Evolutionary conservation across 108 stramenopile species (phyloP).

Genomic region (Parietichytrium sp.): DNA sequence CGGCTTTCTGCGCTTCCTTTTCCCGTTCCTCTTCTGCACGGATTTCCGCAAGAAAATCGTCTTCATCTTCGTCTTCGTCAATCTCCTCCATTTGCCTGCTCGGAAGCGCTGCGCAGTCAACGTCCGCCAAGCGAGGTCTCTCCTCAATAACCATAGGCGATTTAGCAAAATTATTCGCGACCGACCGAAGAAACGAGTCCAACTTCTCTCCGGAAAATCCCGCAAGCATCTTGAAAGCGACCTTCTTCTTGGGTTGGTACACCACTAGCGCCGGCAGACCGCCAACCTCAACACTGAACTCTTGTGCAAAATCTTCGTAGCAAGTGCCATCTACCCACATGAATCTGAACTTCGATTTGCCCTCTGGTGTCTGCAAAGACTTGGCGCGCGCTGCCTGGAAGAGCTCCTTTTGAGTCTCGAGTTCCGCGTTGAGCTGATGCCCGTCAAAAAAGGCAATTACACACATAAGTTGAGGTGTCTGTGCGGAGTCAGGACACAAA

Average conservation of each 20-base stretch:
- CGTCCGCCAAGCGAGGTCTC: not conserved
- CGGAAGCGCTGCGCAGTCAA: not conserved
- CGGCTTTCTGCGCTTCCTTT: not conserved
- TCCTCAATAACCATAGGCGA: not conserved
- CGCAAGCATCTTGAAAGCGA: not conserved
- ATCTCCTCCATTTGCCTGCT: not conserved
- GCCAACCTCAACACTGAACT: not conserved
- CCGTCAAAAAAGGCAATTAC: constrained; percentile 25
- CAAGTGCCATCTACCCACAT: constrained; percentile 34
- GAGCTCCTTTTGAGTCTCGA: not conserved
- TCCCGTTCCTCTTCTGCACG: constrained; percentile 30
- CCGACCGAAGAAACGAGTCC: not conserved
- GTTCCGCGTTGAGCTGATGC: not conserved
- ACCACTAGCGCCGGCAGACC: not conserved
- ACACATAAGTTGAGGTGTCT: not conserved
- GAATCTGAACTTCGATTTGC: not conserved
- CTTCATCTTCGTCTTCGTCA: constrained; percentile 1
- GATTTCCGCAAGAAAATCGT: constrained; percentile 29
- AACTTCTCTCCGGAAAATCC: not conserved
- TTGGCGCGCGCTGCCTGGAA: not conserved
- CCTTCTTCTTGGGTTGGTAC: not conserved
- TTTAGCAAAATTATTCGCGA: constrained; percentile 8
- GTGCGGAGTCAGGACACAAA: not conserved
- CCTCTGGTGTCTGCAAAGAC: not conserved
- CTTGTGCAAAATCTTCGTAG: not conserved